Percentiles rank a stretch among this genome's conserved stretches.
These are phyloP conservation scores for Cryptosporidium xiaoi DNA, from an alignment of 169 alveolate genomes.

Conservation along the genomic window DNA sequence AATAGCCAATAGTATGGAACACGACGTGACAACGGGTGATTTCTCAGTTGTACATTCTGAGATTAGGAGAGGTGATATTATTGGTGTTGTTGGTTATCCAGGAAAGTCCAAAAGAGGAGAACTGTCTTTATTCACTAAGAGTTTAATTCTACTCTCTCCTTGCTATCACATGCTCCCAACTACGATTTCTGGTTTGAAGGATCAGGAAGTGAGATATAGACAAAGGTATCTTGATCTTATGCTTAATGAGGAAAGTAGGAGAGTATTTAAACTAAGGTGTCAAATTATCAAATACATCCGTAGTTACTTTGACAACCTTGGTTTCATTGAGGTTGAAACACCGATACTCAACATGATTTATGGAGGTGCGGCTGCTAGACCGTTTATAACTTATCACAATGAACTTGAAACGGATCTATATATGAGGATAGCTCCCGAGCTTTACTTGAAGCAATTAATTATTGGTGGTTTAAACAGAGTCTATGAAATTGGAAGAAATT, in stretches of 20 bases:
- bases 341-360: constrained; percentile 97
- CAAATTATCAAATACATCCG: constrained; percentile 85
- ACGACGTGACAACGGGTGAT: constrained; percentile 81
- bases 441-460: constrained; percentile 95
- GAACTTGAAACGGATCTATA: constrained; percentile 94
- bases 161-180: constrained; percentile 97
- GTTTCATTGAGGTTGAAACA: constrained; percentile 98
- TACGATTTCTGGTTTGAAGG: constrained; percentile 93
- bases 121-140: constrained; percentile 91
- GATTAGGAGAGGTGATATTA: constrained; percentile 90
- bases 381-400: constrained; percentile 98
- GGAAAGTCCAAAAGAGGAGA: constrained; percentile 97
- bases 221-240: constrained; percentile 97
- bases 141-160: constrained; percentile 90
- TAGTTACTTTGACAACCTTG: constrained; percentile 88
- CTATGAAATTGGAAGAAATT: constrained; percentile 98
- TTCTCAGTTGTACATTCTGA: constrained; percentile 80
- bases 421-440: constrained; percentile 99
- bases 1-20: constrained; percentile 85
- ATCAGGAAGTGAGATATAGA: constrained; percentile 92
- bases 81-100: constrained; percentile 89
- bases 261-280: constrained; percentile 87
- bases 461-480: constrained; percentile 98
- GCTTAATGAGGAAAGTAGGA: constrained; percentile 89
- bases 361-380: constrained; percentile 98